Evolutionary conservation across 108 stramenopile genomes (phyloP).

Genomic region (Nannochloropsis gaditana): DNA sequence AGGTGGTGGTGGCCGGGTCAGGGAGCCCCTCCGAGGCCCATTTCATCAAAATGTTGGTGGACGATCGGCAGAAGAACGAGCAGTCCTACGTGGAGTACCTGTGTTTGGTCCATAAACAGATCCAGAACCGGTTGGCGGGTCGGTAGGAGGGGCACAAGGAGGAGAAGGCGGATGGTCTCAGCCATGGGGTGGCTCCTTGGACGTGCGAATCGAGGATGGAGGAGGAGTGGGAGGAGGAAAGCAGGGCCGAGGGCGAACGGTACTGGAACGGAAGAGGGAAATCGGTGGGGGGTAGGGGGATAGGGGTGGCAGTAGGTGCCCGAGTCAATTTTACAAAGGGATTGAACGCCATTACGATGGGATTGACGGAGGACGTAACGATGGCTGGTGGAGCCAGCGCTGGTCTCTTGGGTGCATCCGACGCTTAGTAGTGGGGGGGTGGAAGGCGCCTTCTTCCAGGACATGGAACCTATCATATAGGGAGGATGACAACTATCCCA

Average conservation of each 20-base stretch:
- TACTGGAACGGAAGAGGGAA: neutral
- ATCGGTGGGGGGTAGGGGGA: too few species aligned
- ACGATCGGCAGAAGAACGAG: slow-evolving; percentile 55
- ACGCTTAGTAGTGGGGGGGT: too few species aligned
- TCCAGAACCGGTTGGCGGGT: slow-evolving; percentile 30
- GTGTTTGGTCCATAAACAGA: slow-evolving; percentile 48
- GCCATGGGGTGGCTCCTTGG: too few species aligned
- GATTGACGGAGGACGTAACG: too few species aligned
- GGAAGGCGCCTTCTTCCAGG: too few species aligned
- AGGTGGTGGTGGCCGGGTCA: slow-evolving; percentile 51
- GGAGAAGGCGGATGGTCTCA: neutral
- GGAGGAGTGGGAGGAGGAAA: neutral
- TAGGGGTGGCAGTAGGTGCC: too few species aligned
- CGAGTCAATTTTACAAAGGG: too few species aligned
- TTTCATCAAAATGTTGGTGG: slow-evolving; percentile 57
- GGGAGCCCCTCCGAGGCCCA: slow-evolving; percentile 52
- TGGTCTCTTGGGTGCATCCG: too few species aligned
- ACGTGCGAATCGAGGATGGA: neutral
- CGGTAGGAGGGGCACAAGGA: neutral
- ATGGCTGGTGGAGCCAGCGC: too few species aligned
- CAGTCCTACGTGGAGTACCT: slow-evolving; percentile 59
- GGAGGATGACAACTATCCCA: too few species aligned
- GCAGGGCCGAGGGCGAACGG: neutral
- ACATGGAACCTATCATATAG: too few species aligned
- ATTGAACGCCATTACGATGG: too few species aligned